Evolutionary conservation across 2,329 filamentous ascomycete genomes (phyloP).

Genomic region (Cucurbitaria berberidis): DNA sequence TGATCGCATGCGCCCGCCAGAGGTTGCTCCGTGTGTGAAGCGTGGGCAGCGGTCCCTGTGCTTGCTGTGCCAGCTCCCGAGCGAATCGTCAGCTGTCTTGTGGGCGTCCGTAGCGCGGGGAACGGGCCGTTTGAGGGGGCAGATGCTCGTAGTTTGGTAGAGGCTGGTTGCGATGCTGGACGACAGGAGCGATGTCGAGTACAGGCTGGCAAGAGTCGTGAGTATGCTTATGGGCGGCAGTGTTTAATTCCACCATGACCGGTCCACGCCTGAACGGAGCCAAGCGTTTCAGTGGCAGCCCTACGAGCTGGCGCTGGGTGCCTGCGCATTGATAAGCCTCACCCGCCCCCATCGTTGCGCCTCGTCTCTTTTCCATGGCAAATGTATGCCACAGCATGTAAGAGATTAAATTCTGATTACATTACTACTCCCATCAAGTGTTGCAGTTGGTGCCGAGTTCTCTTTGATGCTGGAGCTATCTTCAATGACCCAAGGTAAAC

Average conservation of each 20-base stretch:
- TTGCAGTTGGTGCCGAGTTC: conserved; percentile 30
- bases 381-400: too few species aligned
- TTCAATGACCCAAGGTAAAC: conserved; percentile 46
- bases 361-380: not conserved
- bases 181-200: not conserved
- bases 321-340: conserved; percentile 4
- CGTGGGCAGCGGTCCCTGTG: conserved; percentile 15
- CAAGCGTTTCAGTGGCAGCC: conserved; percentile 5
- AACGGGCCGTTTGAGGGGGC: conserved; percentile 15
- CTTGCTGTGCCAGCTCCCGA: conserved; percentile 19
- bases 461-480: conserved; percentile 31
- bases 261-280: conserved; percentile 5
- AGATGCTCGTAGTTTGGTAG: not conserved
- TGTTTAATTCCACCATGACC: conserved; percentile 8
- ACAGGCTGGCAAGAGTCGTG: not conserved
- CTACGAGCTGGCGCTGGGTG: conserved; percentile 5
- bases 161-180: not conserved
- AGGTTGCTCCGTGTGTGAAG: not conserved
- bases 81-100: conserved; percentile 20
- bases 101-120: conserved; percentile 20
- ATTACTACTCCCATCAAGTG: conserved; percentile 50
- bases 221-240: conserved; percentile 1
- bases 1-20: conserved; percentile 20
- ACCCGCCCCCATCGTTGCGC: not conserved
- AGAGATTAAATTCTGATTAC: conserved; percentile 55